Base-by-base conservation (phyloP, 495 filamentous ascomycete genomes). In the Trichoderma orchidacearum region DNA sequence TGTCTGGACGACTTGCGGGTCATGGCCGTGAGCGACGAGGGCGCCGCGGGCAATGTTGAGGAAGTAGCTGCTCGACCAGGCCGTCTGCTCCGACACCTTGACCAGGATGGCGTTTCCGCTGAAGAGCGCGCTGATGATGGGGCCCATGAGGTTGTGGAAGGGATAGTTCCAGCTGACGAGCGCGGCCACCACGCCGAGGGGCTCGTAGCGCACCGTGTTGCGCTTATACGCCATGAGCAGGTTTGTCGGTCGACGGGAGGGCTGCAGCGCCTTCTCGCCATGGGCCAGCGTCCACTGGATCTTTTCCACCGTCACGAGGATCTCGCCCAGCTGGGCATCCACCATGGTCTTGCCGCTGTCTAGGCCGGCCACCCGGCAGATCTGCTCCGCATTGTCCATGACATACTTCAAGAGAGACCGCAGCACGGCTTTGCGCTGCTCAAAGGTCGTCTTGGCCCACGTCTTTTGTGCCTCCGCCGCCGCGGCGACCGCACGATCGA, bases 271-370 rank as follows among this genome's bases (percentile, higher is more conserved):
- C 61, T 81, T 83, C 68, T 96, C 92, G 62, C 94, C 94, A 72
- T 97, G 86, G 48, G 85, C 74, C 61, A 97, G 85, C 0, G 90
- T 95, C 92, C 92, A 99, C 63, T 87, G 82, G 34, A 99, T 79
- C 71, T 96, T 96, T 72, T 97, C 93, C 0, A 80, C 80, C 11
- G 92, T 95, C 6, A 96, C 89, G 50, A 99, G 77, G 56, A 96
- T 90, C 75, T 99, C 93, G 30, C 93, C 93, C 34, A 99, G 83
- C 32, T 84, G 82, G 8, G 91, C 92, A 66, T 99, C 93, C 28
- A 96, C 82, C 73, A 88, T 86, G 5, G 94, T 95, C 72, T 99
- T 99, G 53, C 93, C 93, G n/a, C 89, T 93, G 72, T 99, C 93
- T 15, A 96, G 76, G 64, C 91, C 96, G 51, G 91, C 90, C 23